Conservation (phyloP, 1,284 basidiomycete genomes). For the Heterobasidion parviporum region DNA sequence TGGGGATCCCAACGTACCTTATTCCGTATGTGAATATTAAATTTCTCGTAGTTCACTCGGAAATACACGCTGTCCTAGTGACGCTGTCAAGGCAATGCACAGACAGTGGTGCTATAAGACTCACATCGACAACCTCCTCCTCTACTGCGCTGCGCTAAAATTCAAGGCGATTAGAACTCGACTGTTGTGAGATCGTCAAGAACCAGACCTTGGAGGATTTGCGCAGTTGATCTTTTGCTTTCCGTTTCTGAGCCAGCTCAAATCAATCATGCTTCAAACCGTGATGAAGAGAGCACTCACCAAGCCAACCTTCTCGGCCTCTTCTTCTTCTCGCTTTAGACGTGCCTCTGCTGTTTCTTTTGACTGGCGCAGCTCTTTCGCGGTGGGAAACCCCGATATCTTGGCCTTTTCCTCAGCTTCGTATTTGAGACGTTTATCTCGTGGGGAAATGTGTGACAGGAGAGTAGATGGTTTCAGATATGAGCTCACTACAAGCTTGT, state of each 20-base stretch:
- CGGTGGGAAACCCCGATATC: conserved; percentile 64
- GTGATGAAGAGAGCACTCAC: conserved; percentile 31
- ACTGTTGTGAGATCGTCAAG: not conserved
- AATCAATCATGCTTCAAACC: not conserved
- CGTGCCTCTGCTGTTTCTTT: conserved; percentile 56
- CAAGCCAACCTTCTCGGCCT: conserved; percentile 62
- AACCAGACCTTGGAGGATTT: conserved; percentile 42
- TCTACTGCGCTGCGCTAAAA: conserved; percentile 41
- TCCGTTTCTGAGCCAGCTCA: conserved; percentile 43
- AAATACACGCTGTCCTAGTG: conserved; percentile 66
- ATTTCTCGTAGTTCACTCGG: conserved; percentile 83
- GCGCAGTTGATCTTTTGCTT: conserved; percentile 39
- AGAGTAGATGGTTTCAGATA: conserved; percentile 71
- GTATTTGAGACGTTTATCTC: conserved; percentile 68
- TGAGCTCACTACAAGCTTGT: conserved; percentile 53
- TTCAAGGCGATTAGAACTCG: conserved; percentile 8
- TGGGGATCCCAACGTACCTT: conserved; percentile 37
- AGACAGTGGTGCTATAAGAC: conserved; percentile 15
- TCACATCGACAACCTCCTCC: conserved; percentile 59
- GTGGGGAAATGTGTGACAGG: conserved; percentile 65
- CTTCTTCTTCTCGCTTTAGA: conserved; percentile 61
- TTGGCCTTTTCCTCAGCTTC: conserved; percentile 68
- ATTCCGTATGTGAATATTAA: conserved; percentile 85
- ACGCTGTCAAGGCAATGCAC: not conserved
- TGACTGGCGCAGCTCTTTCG: conserved; percentile 63